Evolutionary conservation across 2,329 filamentous ascomycete genomes (phyloP).

Genomic region (Fusarium falciforme): DNA sequence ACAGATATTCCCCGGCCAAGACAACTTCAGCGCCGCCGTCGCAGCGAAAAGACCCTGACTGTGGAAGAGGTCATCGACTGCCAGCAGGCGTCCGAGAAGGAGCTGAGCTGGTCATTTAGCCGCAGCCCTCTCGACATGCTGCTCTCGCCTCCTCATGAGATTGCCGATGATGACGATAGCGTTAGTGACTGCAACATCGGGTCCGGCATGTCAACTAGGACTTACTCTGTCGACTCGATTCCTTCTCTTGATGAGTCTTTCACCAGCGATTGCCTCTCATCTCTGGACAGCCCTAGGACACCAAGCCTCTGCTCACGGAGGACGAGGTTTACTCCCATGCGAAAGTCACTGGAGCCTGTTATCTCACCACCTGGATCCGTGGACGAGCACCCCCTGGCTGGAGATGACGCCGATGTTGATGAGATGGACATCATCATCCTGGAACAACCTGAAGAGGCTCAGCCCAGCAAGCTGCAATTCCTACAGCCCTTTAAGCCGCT

Average conservation of each 20-base stretch:
- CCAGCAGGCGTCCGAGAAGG: slow-evolving; percentile 68
- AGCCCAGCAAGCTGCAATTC: slow-evolving; percentile 49
- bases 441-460: slow-evolving; percentile 49
- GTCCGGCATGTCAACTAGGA: slow-evolving; percentile 65
- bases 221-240: slow-evolving; percentile 70
- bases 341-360: slow-evolving; percentile 65
- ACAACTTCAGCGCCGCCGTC: slow-evolving; percentile 50
- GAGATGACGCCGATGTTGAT: slow-evolving; percentile 38
- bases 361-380: slow-evolving; percentile 65
- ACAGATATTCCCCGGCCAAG: slow-evolving; percentile 68
- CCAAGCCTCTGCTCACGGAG: slow-evolving; percentile 48
- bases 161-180: slow-evolving; percentile 61
- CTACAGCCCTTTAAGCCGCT: slow-evolving; percentile 60
- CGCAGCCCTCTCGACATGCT: slow-evolving; percentile 69
- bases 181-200: slow-evolving; percentile 64
- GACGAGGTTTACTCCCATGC: slow-evolving; percentile 53
- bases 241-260: slow-evolving; percentile 69
- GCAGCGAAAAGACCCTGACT: slow-evolving; percentile 54
- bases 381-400: slow-evolving; percentile 64
- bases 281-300: slow-evolving; percentile 61
- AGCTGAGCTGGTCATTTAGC: slow-evolving; percentile 65
- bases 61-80: slow-evolving; percentile 67
- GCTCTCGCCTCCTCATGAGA: slow-evolving; percentile 69
- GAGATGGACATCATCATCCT: slow-evolving; percentile 65
- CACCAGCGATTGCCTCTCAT: slow-evolving; percentile 61